Conservation (phyloP, 345 rosid genomes). For the Dipteronia dyeriana region DNA sequence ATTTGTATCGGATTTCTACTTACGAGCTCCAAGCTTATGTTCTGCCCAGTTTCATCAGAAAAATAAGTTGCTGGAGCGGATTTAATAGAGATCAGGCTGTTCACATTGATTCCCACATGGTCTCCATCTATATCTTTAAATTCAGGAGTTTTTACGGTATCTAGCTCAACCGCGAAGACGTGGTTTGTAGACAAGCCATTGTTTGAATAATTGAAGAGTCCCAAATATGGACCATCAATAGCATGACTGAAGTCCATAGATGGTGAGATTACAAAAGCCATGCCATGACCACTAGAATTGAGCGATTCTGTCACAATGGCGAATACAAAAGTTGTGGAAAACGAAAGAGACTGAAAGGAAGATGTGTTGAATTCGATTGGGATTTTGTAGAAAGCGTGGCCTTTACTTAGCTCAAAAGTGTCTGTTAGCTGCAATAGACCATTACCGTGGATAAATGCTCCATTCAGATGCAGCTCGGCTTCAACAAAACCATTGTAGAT, state of each 20-base stretch:
- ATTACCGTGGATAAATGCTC: too few species aligned
- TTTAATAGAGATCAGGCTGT: constrained; percentile 8
- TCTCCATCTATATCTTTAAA: constrained; percentile 26
- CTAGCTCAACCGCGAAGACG: constrained; percentile 35
- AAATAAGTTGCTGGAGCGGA: constrained; percentile 22
- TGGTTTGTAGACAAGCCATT: constrained; percentile 26
- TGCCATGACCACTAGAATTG: constrained; percentile 39
- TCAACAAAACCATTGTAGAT: too few species aligned
- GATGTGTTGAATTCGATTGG: too few species aligned
- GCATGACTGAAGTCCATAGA: constrained; percentile 23
- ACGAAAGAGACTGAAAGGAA: too few species aligned
- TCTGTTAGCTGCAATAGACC: too few species aligned
- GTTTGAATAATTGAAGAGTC: constrained; percentile 25
- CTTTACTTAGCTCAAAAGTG: too few species aligned
- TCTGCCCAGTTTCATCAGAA: not conserved
- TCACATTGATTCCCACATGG: constrained; percentile 35
- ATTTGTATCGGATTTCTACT: constrained; percentile 13
- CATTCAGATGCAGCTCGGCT: too few species aligned
- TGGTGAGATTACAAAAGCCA: constrained; percentile 45
- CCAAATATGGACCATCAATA: constrained; percentile 22
- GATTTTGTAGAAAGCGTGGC: too few species aligned
- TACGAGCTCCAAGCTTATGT: not conserved
- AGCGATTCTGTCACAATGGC: constrained; percentile 31
- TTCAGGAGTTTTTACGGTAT: constrained; percentile 4
- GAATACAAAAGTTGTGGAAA: constrained; percentile 22